Evolutionary conservation across 139 green algal species (phyloP).

Genomic region (Nannochloris sp.): DNA sequence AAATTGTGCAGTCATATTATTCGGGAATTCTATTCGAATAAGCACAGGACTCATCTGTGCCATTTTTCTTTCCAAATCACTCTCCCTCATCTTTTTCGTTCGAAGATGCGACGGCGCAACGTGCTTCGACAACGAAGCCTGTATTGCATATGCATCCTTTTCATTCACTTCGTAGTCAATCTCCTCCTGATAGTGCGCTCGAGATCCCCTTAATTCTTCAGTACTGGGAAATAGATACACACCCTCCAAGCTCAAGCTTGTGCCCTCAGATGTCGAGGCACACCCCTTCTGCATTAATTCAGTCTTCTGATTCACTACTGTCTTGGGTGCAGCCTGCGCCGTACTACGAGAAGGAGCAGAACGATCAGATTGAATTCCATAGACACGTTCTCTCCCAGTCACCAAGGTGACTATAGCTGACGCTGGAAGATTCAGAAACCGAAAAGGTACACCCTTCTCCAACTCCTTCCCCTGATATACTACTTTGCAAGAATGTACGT

Average conservation of each 20-base stretch:
- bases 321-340: not conserved
- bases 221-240: not conserved
- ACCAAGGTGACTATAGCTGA: not conserved
- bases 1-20: not conserved
- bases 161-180: slow-evolving; percentile 7
- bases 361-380: not conserved
- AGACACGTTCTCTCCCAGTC: not conserved
- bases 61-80: not conserved
- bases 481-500: not conserved
- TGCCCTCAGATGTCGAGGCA: not conserved
- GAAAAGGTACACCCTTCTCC: not conserved
- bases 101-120: not conserved
- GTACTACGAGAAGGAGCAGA: not conserved
- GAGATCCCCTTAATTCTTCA: not conserved
- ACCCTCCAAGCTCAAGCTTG: not conserved
- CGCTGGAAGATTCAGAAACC: not conserved
- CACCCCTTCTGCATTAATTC: not conserved
- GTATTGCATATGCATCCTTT: not conserved
- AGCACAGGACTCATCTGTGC: not conserved
- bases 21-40: slow-evolving; percentile 9
- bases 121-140: not conserved
- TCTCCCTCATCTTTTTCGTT: slow-evolving; percentile 12
- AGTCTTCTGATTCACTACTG: not conserved
- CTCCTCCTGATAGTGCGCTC: not conserved
- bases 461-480: not conserved